These are phyloP conservation scores for Parmales sp. DNA, from an alignment of 108 stramenopile species.

Conservation along the genomic window DNA sequence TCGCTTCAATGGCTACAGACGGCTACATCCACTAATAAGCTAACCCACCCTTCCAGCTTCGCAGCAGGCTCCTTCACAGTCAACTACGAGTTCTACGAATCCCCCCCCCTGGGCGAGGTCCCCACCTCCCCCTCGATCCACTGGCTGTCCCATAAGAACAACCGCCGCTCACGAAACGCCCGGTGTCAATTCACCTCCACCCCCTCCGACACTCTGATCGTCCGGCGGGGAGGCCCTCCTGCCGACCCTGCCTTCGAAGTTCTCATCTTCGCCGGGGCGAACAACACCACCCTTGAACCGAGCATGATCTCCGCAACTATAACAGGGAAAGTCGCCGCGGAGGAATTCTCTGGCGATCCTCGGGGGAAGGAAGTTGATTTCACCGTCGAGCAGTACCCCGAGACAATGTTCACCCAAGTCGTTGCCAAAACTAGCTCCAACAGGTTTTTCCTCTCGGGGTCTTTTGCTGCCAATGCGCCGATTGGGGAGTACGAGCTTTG, in stretches of 20 bases:
- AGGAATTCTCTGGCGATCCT: not conserved
- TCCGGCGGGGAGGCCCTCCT: not conserved
- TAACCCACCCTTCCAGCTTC: not conserved
- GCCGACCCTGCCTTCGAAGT: not conserved
- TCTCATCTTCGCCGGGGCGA: not conserved
- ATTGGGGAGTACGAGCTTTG: too few relatives aligned
- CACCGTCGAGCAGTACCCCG: too few relatives aligned
- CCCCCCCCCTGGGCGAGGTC: not conserved
- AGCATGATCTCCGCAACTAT: too few relatives aligned
- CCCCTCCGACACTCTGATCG: not conserved
- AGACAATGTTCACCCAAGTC: too few relatives aligned
- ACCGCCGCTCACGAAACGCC: not conserved
- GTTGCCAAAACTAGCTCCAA: too few relatives aligned
- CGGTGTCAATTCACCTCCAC: not conserved
- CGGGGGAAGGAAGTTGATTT: too few relatives aligned
- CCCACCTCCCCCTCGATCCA: not conserved
- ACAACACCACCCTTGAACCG: too few relatives aligned
- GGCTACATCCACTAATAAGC: too few relatives aligned
- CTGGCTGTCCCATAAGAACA: not conserved
- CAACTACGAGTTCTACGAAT: slow-evolving; percentile 9
- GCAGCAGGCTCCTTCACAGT: not conserved
- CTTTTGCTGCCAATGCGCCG: too few relatives aligned
- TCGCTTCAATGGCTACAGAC: too few relatives aligned
- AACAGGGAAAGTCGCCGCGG: not conserved
- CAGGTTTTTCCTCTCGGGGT: too few relatives aligned